Evolutionary conservation across 2,329 filamentous ascomycete species (phyloP).

Genomic region (Ilyonectria sp.): DNA sequence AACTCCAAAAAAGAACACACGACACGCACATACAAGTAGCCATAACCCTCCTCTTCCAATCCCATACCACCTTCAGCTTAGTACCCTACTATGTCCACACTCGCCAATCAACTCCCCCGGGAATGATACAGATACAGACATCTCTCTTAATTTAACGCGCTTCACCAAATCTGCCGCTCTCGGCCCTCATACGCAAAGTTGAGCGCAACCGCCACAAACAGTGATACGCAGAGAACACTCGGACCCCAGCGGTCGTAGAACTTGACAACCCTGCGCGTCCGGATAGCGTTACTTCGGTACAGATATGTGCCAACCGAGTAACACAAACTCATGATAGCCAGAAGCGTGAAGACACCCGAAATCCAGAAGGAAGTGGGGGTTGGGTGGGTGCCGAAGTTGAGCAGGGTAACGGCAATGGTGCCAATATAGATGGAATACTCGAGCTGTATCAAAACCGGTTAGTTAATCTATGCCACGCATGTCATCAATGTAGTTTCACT

Average conservation of each 20-base stretch:
- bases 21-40: not conserved
- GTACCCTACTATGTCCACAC: conserved; percentile 1
- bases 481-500: conserved; percentile 51
- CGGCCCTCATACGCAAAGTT: conserved; percentile 87
- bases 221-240: conserved; percentile 78
- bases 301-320: conserved; percentile 90
- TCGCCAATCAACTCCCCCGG: conserved; percentile 28
- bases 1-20: conserved; percentile 6
- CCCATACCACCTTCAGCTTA: conserved; percentile 19
- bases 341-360: conserved; percentile 83
- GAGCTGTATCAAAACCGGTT: conserved; percentile 67
- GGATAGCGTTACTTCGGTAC: conserved; percentile 89
- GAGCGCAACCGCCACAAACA: conserved; percentile 81
- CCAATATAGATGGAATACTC: conserved; percentile 97
- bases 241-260: conserved; percentile 95
- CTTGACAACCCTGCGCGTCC: conserved; percentile 84
- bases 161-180: conserved; percentile 69
- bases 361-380: conserved; percentile 75
- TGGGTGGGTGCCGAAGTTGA: conserved; percentile 81
- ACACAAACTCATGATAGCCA: conserved; percentile 83
- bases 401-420: conserved; percentile 85
- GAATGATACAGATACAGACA: conserved; percentile 26
- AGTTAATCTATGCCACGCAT: conserved; percentile 1
- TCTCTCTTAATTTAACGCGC: not conserved
- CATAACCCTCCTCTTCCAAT: conserved; percentile 21